phyloP scores from a whole-genome alignment of 495 filamentous ascomycete genomes.

The Trichoderma gamsii region DNA sequence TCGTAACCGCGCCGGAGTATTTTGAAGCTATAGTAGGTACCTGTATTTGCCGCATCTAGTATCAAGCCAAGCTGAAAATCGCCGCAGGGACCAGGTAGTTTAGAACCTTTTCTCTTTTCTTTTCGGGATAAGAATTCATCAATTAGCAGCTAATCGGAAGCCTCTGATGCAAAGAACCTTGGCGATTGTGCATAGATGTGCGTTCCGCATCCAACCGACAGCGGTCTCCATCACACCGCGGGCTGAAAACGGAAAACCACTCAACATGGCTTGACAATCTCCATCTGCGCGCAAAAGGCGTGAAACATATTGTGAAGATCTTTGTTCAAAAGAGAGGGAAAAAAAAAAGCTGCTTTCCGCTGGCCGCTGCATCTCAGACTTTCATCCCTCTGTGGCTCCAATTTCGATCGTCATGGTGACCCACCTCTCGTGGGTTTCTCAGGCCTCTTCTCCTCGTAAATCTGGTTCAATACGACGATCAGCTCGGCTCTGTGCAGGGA shows the following conservation, averaged over 20 bases:
- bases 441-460: neutral
- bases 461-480: neutral
- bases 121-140: too few species aligned
- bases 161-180: too few species aligned
- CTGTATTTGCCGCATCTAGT: too few species aligned
- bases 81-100: too few species aligned
- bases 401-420: neutral
- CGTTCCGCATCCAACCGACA: neutral
- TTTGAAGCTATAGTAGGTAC: too few species aligned
- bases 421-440: constrained; percentile 1
- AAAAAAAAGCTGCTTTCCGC: neutral
- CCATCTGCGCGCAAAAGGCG: neutral
- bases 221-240: neutral
- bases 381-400: neutral
- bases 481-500: neutral
- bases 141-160: too few species aligned
- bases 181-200: too few species aligned
- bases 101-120: too few species aligned
- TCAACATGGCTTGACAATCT: neutral
- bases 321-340: neutral
- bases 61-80: too few species aligned
- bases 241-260: neutral
- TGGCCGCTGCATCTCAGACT: neutral
- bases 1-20: too few species aligned
- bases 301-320: neutral